phyloP scores from a whole-genome alignment of 371 early-diverging fungal species.

The Mortierella sp. region DNA sequence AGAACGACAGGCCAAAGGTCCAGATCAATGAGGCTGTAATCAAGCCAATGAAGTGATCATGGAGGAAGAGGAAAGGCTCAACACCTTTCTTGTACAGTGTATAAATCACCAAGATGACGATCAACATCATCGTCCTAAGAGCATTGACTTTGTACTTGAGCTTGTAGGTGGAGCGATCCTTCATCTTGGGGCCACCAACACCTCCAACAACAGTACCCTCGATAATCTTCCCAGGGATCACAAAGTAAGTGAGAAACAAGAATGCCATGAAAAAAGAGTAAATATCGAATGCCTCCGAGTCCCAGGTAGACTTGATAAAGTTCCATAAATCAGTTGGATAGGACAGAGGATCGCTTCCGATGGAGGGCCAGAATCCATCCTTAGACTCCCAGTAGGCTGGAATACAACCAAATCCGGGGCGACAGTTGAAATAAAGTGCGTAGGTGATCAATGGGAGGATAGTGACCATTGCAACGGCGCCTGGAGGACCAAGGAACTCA shows the following conservation, averaged over 20 bases:
- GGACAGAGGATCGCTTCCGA: slow-evolving; percentile 39
- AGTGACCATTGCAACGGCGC: slow-evolving; percentile 72
- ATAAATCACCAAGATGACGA: slow-evolving; percentile 59
- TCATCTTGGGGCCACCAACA: slow-evolving; percentile 35
- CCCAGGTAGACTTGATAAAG: slow-evolving; percentile 43
- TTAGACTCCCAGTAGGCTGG: slow-evolving; percentile 52
- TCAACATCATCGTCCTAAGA: slow-evolving; percentile 71
- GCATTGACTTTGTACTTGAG: slow-evolving; percentile 57
- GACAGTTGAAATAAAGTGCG: slow-evolving; percentile 77
- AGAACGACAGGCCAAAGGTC: slow-evolving; percentile 71
- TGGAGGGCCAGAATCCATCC: slow-evolving; percentile 48
- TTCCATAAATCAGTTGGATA: slow-evolving; percentile 43
- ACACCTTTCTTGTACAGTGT: slow-evolving; percentile 63
- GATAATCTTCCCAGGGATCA: slow-evolving; percentile 77
- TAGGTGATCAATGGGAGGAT: slow-evolving; percentile 72
- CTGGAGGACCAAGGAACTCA: slow-evolving; percentile 87
- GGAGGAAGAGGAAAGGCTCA: slow-evolving; percentile 79
- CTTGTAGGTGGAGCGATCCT: slow-evolving; percentile 53
- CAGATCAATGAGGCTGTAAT: slow-evolving; percentile 76
- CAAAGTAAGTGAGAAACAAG: slow-evolving; percentile 70
- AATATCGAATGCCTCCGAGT: slow-evolving; percentile 64
- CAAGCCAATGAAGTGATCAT: slow-evolving; percentile 79
- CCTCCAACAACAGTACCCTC: slow-evolving; percentile 82
- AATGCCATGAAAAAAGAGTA: slow-evolving; percentile 78
- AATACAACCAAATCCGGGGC: slow-evolving; percentile 66